These are phyloP conservation scores for Thermomucor indicae-seudaticae DNA, from an alignment of 371 early-diverging fungal genomes.

Conservation along the genomic window DNA sequence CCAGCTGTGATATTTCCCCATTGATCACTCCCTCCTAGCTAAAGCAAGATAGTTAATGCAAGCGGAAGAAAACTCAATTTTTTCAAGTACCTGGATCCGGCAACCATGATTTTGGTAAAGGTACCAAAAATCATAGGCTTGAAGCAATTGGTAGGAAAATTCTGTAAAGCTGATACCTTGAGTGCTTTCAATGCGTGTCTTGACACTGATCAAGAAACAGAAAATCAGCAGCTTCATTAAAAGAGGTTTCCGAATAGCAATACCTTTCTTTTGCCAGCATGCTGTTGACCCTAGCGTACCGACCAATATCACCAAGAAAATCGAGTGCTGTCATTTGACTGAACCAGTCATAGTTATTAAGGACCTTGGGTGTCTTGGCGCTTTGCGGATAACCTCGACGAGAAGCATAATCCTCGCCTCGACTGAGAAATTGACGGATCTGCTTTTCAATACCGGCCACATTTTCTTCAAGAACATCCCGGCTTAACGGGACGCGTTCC, in stretches of 20 bases:
- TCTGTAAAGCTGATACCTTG: conserved; percentile 94
- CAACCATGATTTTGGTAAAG: conserved; percentile 66
- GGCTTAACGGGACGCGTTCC: conserved; percentile 69
- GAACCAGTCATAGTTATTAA: conserved; percentile 87
- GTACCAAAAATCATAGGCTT: conserved; percentile 92
- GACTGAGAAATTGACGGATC: conserved; percentile 65
- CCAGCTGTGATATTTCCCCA: conserved; percentile 98
- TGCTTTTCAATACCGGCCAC: conserved; percentile 65
- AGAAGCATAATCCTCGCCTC: conserved; percentile 60
- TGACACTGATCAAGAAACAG: conserved; percentile 47
- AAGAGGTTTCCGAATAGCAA: background rate
- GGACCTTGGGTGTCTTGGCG: conserved; percentile 41
- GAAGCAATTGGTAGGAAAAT: conserved; percentile 93
- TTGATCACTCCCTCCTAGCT: conserved; percentile 96
- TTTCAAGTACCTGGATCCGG: conserved; percentile 56
- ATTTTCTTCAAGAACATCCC: conserved; percentile 59
- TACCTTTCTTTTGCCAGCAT: conserved; percentile 90
- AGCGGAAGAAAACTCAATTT: too few species aligned
- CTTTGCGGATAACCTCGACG: conserved; percentile 30
- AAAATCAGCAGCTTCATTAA: background rate
- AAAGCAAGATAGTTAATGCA: conserved; percentile 1
- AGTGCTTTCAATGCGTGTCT: conserved; percentile 69
- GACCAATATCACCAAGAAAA: conserved; percentile 77
- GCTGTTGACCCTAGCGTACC: conserved; percentile 72
- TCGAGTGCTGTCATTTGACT: conserved; percentile 70